A percentile compares a stretch with the other conserved stretches of the same genome.
Conservation (phyloP, 2,329 filamentous ascomycete species). For the Colletotrichum acutatum region DNA sequence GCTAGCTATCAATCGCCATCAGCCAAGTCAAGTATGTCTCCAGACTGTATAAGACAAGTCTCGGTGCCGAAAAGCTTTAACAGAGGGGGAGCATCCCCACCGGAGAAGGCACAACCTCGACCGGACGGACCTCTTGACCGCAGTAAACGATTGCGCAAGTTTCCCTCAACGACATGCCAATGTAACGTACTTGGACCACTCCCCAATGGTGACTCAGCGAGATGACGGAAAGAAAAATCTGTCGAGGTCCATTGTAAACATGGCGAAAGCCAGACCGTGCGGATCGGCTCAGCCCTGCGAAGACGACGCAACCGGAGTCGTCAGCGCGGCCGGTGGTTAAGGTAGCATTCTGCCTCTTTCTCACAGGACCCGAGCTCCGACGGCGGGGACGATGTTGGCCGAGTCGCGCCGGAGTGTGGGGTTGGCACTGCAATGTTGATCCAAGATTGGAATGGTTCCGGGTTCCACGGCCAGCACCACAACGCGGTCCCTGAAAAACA, state of each 20-base stretch:
- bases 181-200: background rate
- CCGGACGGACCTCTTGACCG: slow-evolving; percentile 9
- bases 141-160: background rate
- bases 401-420: slow-evolving; percentile 1
- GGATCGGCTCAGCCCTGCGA: slow-evolving; percentile 28
- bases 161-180: background rate
- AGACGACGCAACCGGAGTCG: slow-evolving; percentile 26
- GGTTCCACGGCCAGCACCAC: background rate
- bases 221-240: background rate
- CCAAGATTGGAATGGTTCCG: background rate
- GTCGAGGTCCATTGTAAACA: background rate
- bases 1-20: background rate
- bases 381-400: slow-evolving; percentile 2
- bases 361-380: slow-evolving; percentile 21
- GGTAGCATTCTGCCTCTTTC: background rate
- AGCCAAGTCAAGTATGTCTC: background rate
- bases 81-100: background rate
- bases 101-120: slow-evolving; percentile 1
- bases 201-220: background rate
- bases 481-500: background rate
- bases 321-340: slow-evolving; percentile 13
- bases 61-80: background rate
- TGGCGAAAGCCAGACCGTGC: background rate
- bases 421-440: background rate
- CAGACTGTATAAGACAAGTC: background rate